Base-by-base conservation (phyloP, 2,329 filamentous ascomycete species). In the Gaeumannomyces tritici region DNA sequence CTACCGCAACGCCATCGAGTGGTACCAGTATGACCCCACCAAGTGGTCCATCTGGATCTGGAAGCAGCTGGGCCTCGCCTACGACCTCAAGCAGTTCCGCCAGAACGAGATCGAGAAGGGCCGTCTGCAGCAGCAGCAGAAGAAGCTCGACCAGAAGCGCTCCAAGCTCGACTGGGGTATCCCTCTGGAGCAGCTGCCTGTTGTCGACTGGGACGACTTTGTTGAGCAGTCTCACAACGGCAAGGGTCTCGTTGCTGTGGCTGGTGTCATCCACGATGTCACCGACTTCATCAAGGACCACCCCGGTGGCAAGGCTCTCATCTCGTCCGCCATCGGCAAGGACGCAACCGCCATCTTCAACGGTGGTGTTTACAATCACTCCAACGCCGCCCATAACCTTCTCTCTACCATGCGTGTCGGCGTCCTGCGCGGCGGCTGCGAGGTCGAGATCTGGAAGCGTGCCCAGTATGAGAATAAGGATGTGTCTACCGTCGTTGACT, bases 401-500 rank as follows among this genome's bases (percentile, higher is more conserved):
- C 83, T 96, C 66, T 92, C 89, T 9, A 95, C 90, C 68, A 95
- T 95, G 90, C 84, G 91, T 68, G 87, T 95, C 18, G 91, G 90
- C 75, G 90, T 96, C 59, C 88, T 96, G 66, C 89, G 90, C 61
- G 91, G 91, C 66, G 91, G 91, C 56, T 91, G 89, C 73, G 91
- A 95, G 75, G 91, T 96, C 31, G 91, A 96, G 81, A 92, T 95
- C 76, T 96, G 91, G 91, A 95, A 95, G 84, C 88, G 90, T 55
- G 86, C 89, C 63, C 89, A 93, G 75, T 84, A 87, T 69, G 89
- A 93, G 77, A 91, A 89, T 80, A 93, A 93, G 80, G 90, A 93
- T 69, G 83, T 90, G 63, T 85, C 87, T 63, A 87, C 89, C 67
- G 84, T 91, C 74, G 92, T 90, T 73, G 93, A 96, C 73, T 89